Evolutionary conservation across 345 rosid genomes (phyloP).

Genomic region (Brassica cretica): DNA sequence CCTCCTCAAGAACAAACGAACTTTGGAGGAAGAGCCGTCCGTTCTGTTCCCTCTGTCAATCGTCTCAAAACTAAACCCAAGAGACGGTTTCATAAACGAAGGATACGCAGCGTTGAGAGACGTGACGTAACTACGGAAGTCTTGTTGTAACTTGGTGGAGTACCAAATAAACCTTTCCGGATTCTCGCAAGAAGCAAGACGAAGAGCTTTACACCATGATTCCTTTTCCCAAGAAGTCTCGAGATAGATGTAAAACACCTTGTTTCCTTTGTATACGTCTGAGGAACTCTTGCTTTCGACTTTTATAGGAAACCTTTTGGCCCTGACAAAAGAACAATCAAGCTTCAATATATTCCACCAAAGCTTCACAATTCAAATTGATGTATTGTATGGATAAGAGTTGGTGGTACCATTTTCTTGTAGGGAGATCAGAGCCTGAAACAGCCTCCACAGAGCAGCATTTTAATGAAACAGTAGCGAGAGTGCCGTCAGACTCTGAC

Average conservation of each 20-base stretch:
- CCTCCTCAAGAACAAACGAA: slow-evolving; percentile 66
- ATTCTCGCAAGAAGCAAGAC: slow-evolving; percentile 75
- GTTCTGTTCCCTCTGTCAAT: slow-evolving; percentile 49
- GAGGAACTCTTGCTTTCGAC: slow-evolving; percentile 72
- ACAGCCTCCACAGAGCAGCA: slow-evolving; percentile 76
- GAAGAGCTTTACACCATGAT: slow-evolving; percentile 95
- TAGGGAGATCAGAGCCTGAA: slow-evolving; percentile 65
- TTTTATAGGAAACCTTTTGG: slow-evolving; percentile 81
- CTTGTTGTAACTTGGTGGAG: slow-evolving; percentile 50
- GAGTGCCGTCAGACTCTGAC: slow-evolving; percentile 55
- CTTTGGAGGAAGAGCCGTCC: slow-evolving; percentile 74
- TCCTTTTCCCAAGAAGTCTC: slow-evolving; percentile 99
- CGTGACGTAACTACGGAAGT: slow-evolving; percentile 58
- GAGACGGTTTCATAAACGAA: slow-evolving; percentile 67
- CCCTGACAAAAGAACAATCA: slow-evolving; percentile 50
- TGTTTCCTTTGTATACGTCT: slow-evolving; percentile 59
- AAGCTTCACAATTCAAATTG: background rate
- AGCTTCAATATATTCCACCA: slow-evolving; percentile 16
- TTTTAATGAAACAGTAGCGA: slow-evolving; percentile 45
- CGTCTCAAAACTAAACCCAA: slow-evolving; percentile 51
- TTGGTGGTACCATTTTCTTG: slow-evolving; percentile 73
- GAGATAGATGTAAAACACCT: slow-evolving; percentile 64
- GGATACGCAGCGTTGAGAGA: slow-evolving; percentile 67
- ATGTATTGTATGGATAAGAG: background rate
- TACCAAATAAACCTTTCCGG: slow-evolving; percentile 58